Evolutionary conservation across 805 yeast genomes (phyloP), one percentile per base, ranked within the genome.

Genomic region (Wickerhamiella sergipiensis): DNA sequence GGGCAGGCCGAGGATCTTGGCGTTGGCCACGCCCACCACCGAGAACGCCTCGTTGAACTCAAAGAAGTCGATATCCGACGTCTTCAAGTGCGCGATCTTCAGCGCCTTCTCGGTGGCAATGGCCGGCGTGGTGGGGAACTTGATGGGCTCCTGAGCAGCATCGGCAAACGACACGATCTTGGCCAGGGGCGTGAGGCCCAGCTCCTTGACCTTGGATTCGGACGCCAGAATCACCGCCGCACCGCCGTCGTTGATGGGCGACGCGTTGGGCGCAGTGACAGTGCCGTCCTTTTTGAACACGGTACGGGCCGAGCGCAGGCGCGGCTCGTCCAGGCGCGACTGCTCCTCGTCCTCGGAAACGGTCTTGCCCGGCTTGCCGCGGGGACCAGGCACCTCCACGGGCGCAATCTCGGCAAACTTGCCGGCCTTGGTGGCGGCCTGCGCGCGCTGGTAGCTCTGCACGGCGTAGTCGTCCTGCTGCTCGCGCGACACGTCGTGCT

Each of bases 11-110:
- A 61, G 95, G 54, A 85, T 69, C 71, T 85, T 80, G 53, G 84
- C 73, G 70, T 86, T 87, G 53, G 97, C 96, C 58, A 89, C 65
- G 53, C 97, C 97, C 53, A 92, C 98, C 52, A 87, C 97, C 13
- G 96, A 79, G 72, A 92, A 92, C 15, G 98, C 98, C 75, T 92
- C 98, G 71, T 92, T 92, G 70, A 92, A 83, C 75, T 92, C 99
- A 64, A 80, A 92, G 71, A 73, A 90, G 70, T 89, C 97, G 57
- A 92, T 79, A 53, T 85, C 81, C 50, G 76, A 76, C 48, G 76
- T 62, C 13, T 75, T 53, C 47, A 89, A 62, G 48, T 80, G 77
- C 43, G 97, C 95, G 63, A 82, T 92, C 70, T 86, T 83, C 63
- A 92, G 75, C 40, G 97, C 97, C 76, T 89, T 90, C 71, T 96